Conservation (phyloP, 1,284 basidiomycete genomes). For the Pseudozyma tsukubaensis region DNA sequence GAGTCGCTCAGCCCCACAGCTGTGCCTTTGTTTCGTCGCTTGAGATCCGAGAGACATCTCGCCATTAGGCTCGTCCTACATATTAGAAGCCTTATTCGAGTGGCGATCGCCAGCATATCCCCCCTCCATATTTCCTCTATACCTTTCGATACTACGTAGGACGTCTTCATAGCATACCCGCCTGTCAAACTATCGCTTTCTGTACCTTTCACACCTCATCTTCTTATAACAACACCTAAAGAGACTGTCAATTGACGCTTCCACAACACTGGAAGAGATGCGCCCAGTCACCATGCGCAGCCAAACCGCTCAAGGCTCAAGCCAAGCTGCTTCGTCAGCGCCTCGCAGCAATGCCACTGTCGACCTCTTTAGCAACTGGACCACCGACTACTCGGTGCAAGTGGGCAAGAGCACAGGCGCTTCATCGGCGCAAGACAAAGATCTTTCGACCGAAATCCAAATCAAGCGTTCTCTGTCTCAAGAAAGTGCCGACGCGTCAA, state of each 20-base stretch:
- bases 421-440: background rate
- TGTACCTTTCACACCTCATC: no score
- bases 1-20: no score
- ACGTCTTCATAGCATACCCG: no score
- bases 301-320: background rate
- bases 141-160: no score
- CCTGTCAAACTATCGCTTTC: no score
- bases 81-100: background rate
- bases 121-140: no score
- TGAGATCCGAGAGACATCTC: background rate
- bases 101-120: background rate
- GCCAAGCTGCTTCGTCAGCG: background rate
- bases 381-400: slow-evolving; percentile 2
- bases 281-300: slow-evolving; percentile 7
- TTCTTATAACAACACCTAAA: no score
- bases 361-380: slow-evolving; percentile 27
- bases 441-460: background rate
- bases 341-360: slow-evolving; percentile 7
- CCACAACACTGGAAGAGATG: background rate
- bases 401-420: background rate
- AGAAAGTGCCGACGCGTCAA: background rate
- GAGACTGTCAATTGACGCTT: background rate
- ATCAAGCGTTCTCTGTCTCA: slow-evolving; percentile 24
- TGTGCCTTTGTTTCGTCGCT: no score
- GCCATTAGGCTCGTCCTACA: background rate